Evolutionary conservation across 2,329 filamentous ascomycete species (phyloP), one percentile per base, ranked within the genome.

Genomic region (Fusarium sp.): DNA sequence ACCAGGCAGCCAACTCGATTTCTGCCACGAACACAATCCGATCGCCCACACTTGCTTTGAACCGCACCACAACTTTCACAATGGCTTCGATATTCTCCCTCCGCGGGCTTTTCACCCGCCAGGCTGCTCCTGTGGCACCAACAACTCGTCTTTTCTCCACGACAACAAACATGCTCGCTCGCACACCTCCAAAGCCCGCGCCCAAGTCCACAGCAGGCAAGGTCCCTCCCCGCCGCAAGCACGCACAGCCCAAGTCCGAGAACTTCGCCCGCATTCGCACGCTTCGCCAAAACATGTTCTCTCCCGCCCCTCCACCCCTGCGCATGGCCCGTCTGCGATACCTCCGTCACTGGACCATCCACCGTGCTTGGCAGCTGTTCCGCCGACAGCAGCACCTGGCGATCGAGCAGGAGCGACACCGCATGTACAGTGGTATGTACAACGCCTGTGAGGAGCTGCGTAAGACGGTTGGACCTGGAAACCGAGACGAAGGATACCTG

Each of bases 331-430:
- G 94, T 70, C 91, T 90, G 77, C 89, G 95, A 53, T 86, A 88
- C 77, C 88, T 99, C 65, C 91, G 95, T 42, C 95, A 99, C 83
- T 99, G 95, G 95, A 98, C 95, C 47, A 98, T 99, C 77, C 93
- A 98, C 82, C 93, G 95, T 70, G 94, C 94, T 22, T 98, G 93
- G 92, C 84, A 91, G 71, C 83, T 98, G 28, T 90, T 90, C 79
- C 88, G 89, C 70, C 85, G 88, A 68, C 85, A 91, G 74, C 84
- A 88, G 70, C 88, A 88, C 44, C 81, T 85, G 64, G 79, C 81
- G 32, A 83, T 87, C 47, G 84, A 91, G 74, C 79, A 83, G 51
- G 91, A 93, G 75, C 84, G 97, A 42, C 87, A 92, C 79, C 83
- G 91, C 58, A 84, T 88, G 81, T 93, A 93, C 79, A 89, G 91